These are phyloP conservation scores for Fusarium sublunatum DNA, from an alignment of 2,329 filamentous ascomycete genomes.

Conservation along the genomic window DNA sequence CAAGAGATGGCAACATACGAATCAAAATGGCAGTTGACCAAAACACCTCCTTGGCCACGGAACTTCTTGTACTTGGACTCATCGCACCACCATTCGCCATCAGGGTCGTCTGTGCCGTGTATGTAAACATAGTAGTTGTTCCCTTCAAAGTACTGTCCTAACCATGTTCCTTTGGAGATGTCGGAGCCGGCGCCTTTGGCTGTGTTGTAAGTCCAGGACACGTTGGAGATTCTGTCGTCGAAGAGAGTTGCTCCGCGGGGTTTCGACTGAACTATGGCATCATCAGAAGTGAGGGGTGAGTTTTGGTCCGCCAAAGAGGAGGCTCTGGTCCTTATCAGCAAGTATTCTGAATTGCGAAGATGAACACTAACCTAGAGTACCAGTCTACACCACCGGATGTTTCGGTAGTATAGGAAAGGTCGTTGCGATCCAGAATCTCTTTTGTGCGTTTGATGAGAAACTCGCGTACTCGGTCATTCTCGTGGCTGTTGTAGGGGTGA, in stretches of 20 bases:
- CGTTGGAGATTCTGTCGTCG: constrained; percentile 82
- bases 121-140: constrained; percentile 94
- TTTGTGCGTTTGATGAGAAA: constrained; percentile 80
- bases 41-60: constrained; percentile 76
- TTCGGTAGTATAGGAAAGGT: constrained; percentile 59
- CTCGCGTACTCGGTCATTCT: constrained; percentile 82
- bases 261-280: constrained; percentile 13
- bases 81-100: constrained; percentile 77
- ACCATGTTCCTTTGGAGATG: constrained; percentile 45
- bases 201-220: constrained; percentile 66
- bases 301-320: constrained; percentile 1
- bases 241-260: constrained; percentile 71
- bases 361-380: constrained; percentile 40
- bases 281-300: not conserved
- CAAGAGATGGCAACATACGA: constrained; percentile 56
- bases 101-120: constrained; percentile 79
- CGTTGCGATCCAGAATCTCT: constrained; percentile 74
- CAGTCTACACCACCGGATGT: constrained; percentile 48
- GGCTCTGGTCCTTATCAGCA: constrained; percentile 21
- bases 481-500: constrained; percentile 88
- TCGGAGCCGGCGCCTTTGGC: constrained; percentile 30
- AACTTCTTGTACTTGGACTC: constrained; percentile 56
- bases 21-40: constrained; percentile 96
- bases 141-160: constrained; percentile 85
- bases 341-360: not conserved